Evolutionary conservation across 73 alveolate genomes (phyloP).

Genomic region (Tetrahymena elliotti): DNA sequence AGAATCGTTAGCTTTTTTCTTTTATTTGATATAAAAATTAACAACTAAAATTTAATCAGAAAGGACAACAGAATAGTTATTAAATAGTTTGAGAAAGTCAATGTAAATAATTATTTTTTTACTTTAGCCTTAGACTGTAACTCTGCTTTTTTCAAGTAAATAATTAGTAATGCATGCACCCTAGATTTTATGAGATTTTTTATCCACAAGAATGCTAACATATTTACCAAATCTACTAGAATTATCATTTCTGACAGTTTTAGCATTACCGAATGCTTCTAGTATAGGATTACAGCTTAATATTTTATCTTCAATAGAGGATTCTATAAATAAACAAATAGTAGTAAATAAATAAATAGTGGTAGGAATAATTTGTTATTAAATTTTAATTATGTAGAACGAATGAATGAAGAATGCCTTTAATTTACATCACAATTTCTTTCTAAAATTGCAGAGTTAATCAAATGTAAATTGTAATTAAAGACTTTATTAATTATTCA

Average conservation of each 20-base stretch:
- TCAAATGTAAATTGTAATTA: not conserved
- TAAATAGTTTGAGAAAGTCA: not conserved
- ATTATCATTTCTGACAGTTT: conserved; percentile 86
- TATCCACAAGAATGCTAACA: conserved; percentile 68
- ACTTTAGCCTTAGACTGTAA: conserved; percentile 11
- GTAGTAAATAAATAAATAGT: not conserved
- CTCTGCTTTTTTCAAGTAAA: conserved; percentile 29
- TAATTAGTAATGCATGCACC: conserved; percentile 37
- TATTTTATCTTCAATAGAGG: conserved; percentile 82
- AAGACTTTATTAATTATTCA: not conserved
- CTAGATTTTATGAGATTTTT: not conserved
- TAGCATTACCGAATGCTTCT: conserved; percentile 99
- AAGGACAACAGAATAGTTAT: not conserved
- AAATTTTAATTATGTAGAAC: not conserved
- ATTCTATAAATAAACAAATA: not conserved
- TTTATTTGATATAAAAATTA: not conserved
- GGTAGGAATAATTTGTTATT: not conserved
- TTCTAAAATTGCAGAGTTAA: not conserved
- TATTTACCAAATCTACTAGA: conserved; percentile 97
- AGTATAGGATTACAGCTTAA: conserved; percentile 96
- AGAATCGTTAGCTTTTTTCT: not conserved
- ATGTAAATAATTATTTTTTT: not conserved
- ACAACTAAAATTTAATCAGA: no score
- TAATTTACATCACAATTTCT: not conserved
- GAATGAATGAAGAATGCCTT: no score